Base-by-base conservation (phyloP, 148 eudicot genomes). In the Chenopodium berlandieri region DNA sequence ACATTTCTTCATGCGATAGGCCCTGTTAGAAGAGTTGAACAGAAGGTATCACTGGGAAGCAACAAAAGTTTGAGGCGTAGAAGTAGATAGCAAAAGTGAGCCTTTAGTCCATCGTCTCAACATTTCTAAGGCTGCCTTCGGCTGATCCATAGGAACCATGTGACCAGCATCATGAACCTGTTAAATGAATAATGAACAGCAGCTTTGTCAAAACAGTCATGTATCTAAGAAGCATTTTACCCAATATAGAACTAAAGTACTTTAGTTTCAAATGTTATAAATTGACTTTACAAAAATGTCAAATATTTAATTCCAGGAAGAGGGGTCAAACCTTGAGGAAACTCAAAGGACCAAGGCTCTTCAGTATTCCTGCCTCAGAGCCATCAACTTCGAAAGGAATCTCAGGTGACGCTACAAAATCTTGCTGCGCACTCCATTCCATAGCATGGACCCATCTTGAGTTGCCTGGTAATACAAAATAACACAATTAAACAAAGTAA, bases 81-180 rank as follows among this genome's bases (percentile, higher is more conserved):
- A 54, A 12, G 84, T 66, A 19, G 75, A 17, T 77, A 71, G 50
- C 0, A 90, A 79, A 81, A 92, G 89, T 31, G 92, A 83, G 74
- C 91, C 92, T 69, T 69, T 72, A 40, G 80, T 94, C 97, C 97
- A 94, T 81, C 93, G 84, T 88, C 80, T 91, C 70, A 94, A 86
- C 98, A 94, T 94, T 85, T 91, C 91, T 23, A 91, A 77, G 5
- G 98, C 88, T 67, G 93, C 91, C 81, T 89, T 93, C 23, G 98
- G 97, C 76, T 94, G 98, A 84, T 94, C 98, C 98, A 93, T 94
- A 5, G 98, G 98, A 81, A 94, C 98, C 98, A 94, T 94, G 86
- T 94, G 98, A 48, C 98, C 98, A 65, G 98, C 92, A 83, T 94
- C 90, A 82, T 89, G 92, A 13, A 94, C 97, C 98, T 94, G 88